Evolutionary conservation across 768 basidiomycete species (phyloP).

Genomic region (Termitomyces sp.): DNA sequence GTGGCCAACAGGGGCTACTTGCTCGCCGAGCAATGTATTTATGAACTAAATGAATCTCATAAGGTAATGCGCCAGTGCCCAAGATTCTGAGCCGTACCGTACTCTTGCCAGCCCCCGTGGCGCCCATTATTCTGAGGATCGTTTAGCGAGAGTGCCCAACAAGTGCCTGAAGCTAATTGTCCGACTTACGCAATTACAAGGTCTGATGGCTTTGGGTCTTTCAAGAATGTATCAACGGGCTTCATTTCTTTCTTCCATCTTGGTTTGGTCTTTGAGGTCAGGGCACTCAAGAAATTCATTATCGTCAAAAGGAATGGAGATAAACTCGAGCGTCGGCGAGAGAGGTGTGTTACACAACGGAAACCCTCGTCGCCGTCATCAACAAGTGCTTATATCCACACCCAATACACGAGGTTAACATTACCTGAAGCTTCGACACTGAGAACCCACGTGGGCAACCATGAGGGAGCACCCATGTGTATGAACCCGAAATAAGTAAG

Average conservation of each 20-base stretch:
- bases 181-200: constrained; percentile 23
- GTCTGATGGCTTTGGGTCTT: constrained; percentile 14
- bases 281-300: constrained; percentile 1
- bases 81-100: constrained; percentile 17
- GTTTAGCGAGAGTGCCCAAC: not conserved
- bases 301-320: not conserved
- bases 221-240: constrained; percentile 7
- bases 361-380: not conserved
- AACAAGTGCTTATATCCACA: not conserved
- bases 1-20: constrained; percentile 21
- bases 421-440: not conserved
- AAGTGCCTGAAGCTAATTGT: too few species aligned
- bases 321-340: not conserved
- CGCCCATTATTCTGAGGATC: constrained; percentile 26
- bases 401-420: not conserved
- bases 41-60: constrained; percentile 18
- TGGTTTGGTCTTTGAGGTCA: constrained; percentile 6
- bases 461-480: not conserved
- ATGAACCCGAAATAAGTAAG: not conserved
- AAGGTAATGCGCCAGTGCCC: not conserved
- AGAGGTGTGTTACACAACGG: not conserved
- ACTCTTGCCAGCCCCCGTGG: constrained; percentile 31
- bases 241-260: constrained; percentile 13
- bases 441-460: not conserved
- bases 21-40: constrained; percentile 14